Evolutionary conservation across 768 basidiomycete genomes (phyloP), one percentile per base, ranked within the genome.

Genomic region (Dacryopinax primogenitus): DNA sequence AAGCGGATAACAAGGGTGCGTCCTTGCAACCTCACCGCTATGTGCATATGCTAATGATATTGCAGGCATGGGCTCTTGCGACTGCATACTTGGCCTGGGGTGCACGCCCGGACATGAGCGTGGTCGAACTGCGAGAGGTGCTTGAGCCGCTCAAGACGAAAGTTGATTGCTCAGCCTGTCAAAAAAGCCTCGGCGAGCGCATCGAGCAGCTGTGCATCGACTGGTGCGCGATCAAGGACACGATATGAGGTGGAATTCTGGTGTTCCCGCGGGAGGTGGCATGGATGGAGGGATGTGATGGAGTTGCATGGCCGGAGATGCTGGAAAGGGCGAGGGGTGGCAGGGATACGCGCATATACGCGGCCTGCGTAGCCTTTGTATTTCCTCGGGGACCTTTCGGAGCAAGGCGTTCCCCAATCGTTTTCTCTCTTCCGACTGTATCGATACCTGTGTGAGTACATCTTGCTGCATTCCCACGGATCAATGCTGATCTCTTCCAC

Each of bases 1-100:
- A 58, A 58, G 51, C 51, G 51, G 51, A 58, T 58, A 58, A 58
- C 51, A 32, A 13, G 51, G 51, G 51, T 58, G 51, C 51, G 51
- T 9, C 3, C 26, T 26, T 58, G 4, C 30, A 13, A 26, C 13
- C 51, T 7, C 32, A 18, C 51, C 15, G 6, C 11, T 32, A 58
- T 26, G 26, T 30, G 51, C 51, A 58, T 58, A 58, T 58, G 32
- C 21, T 58, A 13, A 58, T 30, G 26, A 28, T 11, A 15, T 15
- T 7, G 15, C 30, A 58, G 51, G 51, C 51, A 18, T 58, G 51
- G 51, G 51, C 51, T 58, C 51, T 58, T 32, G 51, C 51, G 6
- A 58, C 51, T 13, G 51, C 51, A 28, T 58, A 58, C 51, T 30
- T 58, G 51, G 51, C 51, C 11, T 58, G 51, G 51, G 51, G 51